phyloP scores from a whole-genome alignment of 495 filamentous ascomycete genomes.

The Trichocladium antarcticum region DNA sequence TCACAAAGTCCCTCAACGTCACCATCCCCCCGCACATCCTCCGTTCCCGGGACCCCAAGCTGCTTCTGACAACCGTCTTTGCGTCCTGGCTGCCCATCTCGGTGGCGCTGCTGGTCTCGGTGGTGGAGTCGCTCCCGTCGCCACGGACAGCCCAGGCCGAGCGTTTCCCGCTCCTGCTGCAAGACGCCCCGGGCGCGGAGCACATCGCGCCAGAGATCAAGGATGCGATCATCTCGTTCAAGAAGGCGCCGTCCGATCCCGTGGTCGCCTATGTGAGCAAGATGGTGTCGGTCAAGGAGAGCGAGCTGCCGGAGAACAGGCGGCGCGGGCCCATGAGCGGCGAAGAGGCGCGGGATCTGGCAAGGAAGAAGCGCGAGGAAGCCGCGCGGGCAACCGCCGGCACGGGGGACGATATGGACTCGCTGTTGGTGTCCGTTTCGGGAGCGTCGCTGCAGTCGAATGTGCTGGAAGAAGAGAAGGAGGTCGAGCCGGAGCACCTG shows the following conservation, averaged over 20 bases:
- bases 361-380: constrained; percentile 77
- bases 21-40: constrained; percentile 73
- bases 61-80: constrained; percentile 78
- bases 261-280: constrained; percentile 96
- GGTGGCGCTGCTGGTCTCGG: constrained; percentile 82
- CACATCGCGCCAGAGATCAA: constrained; percentile 56
- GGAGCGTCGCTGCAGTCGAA: constrained; percentile 38
- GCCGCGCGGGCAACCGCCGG: constrained; percentile 53
- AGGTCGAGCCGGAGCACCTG: constrained; percentile 67
- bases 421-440: constrained; percentile 25
- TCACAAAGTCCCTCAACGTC: constrained; percentile 81
- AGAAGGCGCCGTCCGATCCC: constrained; percentile 54
- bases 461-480: constrained; percentile 41
- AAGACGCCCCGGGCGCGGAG: constrained; percentile 66
- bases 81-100: constrained; percentile 86
- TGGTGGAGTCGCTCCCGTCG: constrained; percentile 84
- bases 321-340: constrained; percentile 64
- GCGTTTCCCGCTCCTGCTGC: constrained; percentile 65
- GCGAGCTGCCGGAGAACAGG: constrained; percentile 73
- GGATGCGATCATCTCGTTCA: constrained; percentile 72
- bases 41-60: constrained; percentile 70
- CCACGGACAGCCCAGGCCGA: constrained; percentile 74
- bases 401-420: constrained; percentile 19
- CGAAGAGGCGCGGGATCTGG: constrained; percentile 81
- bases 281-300: constrained; percentile 90